Evolutionary conservation across 2,329 filamentous ascomycete genomes (phyloP).

Genomic region (Corinectria fuckeliana): DNA sequence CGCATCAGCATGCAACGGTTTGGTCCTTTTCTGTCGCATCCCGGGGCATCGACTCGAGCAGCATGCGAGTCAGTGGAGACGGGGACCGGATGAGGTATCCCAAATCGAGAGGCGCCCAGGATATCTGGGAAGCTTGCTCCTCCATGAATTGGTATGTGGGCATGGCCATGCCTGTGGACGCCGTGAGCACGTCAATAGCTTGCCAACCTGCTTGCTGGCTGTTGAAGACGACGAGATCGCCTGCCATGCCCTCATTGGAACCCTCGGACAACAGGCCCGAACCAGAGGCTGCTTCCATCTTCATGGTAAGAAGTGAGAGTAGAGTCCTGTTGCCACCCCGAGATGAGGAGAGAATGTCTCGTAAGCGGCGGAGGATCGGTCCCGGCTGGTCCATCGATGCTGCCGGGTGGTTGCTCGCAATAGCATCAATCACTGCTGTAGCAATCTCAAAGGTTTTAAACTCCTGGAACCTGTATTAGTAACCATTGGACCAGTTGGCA

Average conservation of each 20-base stretch:
- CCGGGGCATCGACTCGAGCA: conserved; percentile 35
- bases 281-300: conserved; percentile 35
- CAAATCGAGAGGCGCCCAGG: conserved; percentile 35
- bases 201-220: conserved; percentile 23
- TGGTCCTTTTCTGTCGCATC: conserved; percentile 27
- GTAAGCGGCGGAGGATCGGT: conserved; percentile 47
- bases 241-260: conserved; percentile 7
- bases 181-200: conserved; percentile 23
- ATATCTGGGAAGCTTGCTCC: conserved; percentile 34
- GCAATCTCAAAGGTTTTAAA: conserved; percentile 57
- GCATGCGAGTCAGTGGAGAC: conserved; percentile 37
- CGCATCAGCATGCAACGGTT: conserved; percentile 5
- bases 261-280: conserved; percentile 21
- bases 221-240: conserved; percentile 16
- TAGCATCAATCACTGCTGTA: conserved; percentile 50
- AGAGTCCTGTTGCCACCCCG: conserved; percentile 52
- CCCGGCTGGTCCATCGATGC: conserved; percentile 36
- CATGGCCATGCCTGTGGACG: conserved; percentile 27
- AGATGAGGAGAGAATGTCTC: conserved; percentile 49
- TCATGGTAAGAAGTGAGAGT: conserved; percentile 43
- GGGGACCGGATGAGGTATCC: conserved; percentile 36
- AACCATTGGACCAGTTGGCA: accelerated
- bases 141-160: conserved; percentile 39
- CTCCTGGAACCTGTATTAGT: conserved; percentile 36
- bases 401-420: conserved; percentile 38